phyloP scores from a whole-genome alignment of 805 yeast genomes.

The Lachancea fermentati region DNA sequence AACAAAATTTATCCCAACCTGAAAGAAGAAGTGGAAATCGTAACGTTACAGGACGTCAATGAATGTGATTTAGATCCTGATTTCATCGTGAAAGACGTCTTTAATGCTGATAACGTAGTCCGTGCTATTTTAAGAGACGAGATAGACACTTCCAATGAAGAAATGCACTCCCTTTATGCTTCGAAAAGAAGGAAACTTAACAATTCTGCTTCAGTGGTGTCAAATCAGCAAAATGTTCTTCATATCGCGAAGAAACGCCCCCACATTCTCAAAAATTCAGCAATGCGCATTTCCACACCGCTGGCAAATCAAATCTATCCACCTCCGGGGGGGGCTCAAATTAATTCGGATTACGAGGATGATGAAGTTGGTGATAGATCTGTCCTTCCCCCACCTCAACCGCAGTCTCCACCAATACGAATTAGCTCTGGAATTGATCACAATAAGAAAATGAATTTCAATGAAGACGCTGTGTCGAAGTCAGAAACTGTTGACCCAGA shows the following conservation, averaged over 20 bases:
- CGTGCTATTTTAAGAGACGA: slow-evolving; percentile 39
- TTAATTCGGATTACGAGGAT: slow-evolving; percentile 24
- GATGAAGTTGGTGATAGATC: slow-evolving; percentile 30
- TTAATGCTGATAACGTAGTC: slow-evolving; percentile 44
- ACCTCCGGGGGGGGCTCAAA: slow-evolving; percentile 16
- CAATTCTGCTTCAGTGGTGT: slow-evolving; percentile 4
- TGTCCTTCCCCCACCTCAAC: slow-evolving; percentile 34
- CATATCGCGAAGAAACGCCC: slow-evolving; percentile 12
- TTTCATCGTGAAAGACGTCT: slow-evolving; percentile 58
- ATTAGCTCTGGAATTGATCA: slow-evolving; percentile 32
- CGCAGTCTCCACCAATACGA: slow-evolving; percentile 35
- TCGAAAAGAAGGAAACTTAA: slow-evolving; percentile 24
- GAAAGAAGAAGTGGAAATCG: slow-evolving; percentile 47
- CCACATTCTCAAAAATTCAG: slow-evolving; percentile 10
- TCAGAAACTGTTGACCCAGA: slow-evolving; percentile 36
- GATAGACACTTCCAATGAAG: slow-evolving; percentile 14
- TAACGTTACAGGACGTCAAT: slow-evolving; percentile 60
- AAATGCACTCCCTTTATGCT: slow-evolving; percentile 22
- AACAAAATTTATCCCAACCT: slow-evolving; percentile 56
- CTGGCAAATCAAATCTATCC: slow-evolving; percentile 38
- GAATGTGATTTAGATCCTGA: slow-evolving; percentile 80
- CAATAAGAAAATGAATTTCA: slow-evolving; percentile 27
- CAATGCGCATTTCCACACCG: slow-evolving; percentile 36
- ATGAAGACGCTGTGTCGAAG: slow-evolving; percentile 35
- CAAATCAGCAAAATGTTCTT: slow-evolving; percentile 9